Percentiles rank a stretch among this genome's conserved stretches.
Evolutionary conservation across 2,329 filamentous ascomycete species (phyloP).

Genomic region (Apiospora saccharicola): DNA sequence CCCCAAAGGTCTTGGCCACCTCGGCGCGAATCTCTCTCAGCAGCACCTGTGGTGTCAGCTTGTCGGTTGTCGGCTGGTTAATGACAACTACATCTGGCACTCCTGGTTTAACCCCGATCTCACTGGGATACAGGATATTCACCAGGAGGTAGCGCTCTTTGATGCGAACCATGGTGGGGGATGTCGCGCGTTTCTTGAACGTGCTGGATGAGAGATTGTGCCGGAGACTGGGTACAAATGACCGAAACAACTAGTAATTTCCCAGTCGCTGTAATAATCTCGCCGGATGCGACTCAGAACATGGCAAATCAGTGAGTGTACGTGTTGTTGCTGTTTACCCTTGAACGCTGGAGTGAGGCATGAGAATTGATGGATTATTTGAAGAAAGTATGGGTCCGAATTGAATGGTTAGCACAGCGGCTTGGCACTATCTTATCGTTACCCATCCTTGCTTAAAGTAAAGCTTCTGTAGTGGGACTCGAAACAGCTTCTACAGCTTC

Average conservation of each 20-base stretch:
- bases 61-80: constrained; percentile 79
- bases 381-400: constrained; percentile 11
- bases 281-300: not conserved
- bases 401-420: not conserved
- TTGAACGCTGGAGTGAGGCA: not conserved
- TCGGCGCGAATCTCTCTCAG: constrained; percentile 74
- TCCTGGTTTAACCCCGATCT: constrained; percentile 47
- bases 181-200: not conserved
- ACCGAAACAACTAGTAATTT: too few relatives aligned
- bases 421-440: constrained; percentile 4
- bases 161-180: constrained; percentile 81
- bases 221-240: not conserved
- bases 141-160: constrained; percentile 97
- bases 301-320: not conserved
- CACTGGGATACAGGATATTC: constrained; percentile 85
- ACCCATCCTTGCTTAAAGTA: constrained; percentile 2
- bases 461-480: constrained; percentile 4
- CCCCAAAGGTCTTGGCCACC: constrained; percentile 80
- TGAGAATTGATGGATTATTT: constrained; percentile 7
- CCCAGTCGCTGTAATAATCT: not conserved
- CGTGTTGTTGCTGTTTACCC: not conserved
- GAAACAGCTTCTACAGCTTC: not conserved
- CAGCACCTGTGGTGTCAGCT: constrained; percentile 71
- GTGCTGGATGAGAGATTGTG: not conserved
- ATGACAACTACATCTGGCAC: constrained; percentile 72